phyloP scores from a whole-genome alignment of 768 basidiomycete genomes.

The Exsudoporus frostii region DNA sequence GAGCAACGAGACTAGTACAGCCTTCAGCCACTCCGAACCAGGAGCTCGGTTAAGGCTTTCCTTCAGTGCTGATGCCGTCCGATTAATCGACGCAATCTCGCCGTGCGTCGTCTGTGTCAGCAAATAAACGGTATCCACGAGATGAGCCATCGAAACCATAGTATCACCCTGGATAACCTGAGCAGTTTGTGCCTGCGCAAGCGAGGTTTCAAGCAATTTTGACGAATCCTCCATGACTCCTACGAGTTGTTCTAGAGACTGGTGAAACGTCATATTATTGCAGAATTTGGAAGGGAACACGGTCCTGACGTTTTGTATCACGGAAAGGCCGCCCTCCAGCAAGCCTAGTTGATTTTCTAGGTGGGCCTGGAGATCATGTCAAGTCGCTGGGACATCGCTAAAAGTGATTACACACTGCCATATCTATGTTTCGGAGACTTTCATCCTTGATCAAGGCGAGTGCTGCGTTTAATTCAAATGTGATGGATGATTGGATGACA shows the following conservation, averaged over 20 bases:
- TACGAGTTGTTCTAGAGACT: conserved; percentile 23
- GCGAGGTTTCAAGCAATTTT: conserved; percentile 30
- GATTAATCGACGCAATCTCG: conserved; percentile 48
- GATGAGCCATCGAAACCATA: conserved; percentile 32
- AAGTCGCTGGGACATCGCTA: conserved; percentile 1
- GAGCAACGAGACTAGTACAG: conserved; percentile 10
- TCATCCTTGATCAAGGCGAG: conserved; percentile 28
- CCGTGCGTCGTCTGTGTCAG: conserved; percentile 38
- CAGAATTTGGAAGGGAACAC: conserved; percentile 8
- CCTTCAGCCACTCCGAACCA: conserved; percentile 22
- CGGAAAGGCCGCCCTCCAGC: conserved; percentile 22
- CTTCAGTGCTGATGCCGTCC: conserved; percentile 34
- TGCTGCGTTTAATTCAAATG: conserved; percentile 22
- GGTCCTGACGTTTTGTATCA: conserved; percentile 32
- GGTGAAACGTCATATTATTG: conserved; percentile 13
- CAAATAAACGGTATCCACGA: conserved; percentile 36
- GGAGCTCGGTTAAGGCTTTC: conserved; percentile 24
- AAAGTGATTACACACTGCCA: conserved; percentile 18
- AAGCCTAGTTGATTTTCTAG: conserved; percentile 28
- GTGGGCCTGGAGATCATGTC: conserved; percentile 25
- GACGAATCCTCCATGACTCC: conserved; percentile 21
- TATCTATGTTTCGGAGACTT: conserved; percentile 26
- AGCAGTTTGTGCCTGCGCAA: conserved; percentile 30
- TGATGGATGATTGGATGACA: conserved; percentile 23
- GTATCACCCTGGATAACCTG: conserved; percentile 38